Base-by-base conservation (phyloP, 306 rosid species). In the Spatholobus suberectus region DNA sequence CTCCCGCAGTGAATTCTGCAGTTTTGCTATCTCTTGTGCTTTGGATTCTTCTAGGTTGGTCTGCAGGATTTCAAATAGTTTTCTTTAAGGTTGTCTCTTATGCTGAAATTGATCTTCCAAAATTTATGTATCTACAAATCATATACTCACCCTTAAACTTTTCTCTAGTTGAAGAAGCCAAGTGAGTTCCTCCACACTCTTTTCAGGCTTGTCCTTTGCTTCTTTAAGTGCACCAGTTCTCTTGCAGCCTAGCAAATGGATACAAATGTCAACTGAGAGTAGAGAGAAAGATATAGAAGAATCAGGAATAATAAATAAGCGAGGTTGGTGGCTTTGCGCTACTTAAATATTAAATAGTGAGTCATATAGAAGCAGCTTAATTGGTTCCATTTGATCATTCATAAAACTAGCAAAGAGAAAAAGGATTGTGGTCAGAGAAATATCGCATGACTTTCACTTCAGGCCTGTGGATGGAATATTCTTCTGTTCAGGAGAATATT, bases 161-260 rank as follows among this genome's bases (percentile, higher is more conserved):
- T 94, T 94, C 78, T 94, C 98, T 82, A 94, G 82, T 76, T 94
- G 98, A 82, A 94, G 84, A 82, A 97, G 95, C 97, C 94, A 94
- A 85, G 92, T 90, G 84, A 94, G 92, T 80, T 94, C 98, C 87
- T 92, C 98, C 77, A 92, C 95, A 38, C 85, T 83, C 83, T 94
- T 94, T 88, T 90, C 95, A 83, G 92, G 90, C 83, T 88, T 89
- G 87, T 92, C 95, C 87, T 94, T 94, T 74, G 94, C 92, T 76
- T 94, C 98, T 84, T 94, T 75, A 88, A 94, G 98, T 58, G 97
- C 97, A 0, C 98, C 97, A 67, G 97, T 92, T 94, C 98, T 87
- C 90, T 94, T 70, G 97, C 92, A 83, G 91, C 97, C 98, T 94
- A 73, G 73, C 81, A 84, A 70, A 75, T 77, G 71, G 41, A 86